Percentiles rank a stretch among this genome's conserved stretches.
These are phyloP conservation scores for sorghum (Sorghum bicolor) DNA, from an alignment of 176 grass and related monocot species.

Conservation along the genomic window Sorghum_bicolor_NCBIv3 NC_012870.2:6218501-6219000, in stretches of 20 bases:
- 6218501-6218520: no score
- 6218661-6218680: neutral
- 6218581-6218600: neutral
- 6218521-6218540: no score
- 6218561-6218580: neutral
- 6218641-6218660: neutral
- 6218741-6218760: neutral
- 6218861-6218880: neutral
- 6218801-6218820: neutral
- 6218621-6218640: neutral
- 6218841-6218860: neutral
- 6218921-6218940: neutral
- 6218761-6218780: neutral
- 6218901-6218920: neutral
- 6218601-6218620: neutral
- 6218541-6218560: no score
- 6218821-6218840: neutral
- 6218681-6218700: neutral
- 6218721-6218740: neutral
- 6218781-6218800: conserved; percentile 13
- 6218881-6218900: neutral
- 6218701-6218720: neutral
- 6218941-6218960: neutral
- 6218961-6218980: neutral
- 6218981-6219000: neutral